Conservation (phyloP, 805 yeast genomes). For the Teunomyces aglyptinius region DNA sequence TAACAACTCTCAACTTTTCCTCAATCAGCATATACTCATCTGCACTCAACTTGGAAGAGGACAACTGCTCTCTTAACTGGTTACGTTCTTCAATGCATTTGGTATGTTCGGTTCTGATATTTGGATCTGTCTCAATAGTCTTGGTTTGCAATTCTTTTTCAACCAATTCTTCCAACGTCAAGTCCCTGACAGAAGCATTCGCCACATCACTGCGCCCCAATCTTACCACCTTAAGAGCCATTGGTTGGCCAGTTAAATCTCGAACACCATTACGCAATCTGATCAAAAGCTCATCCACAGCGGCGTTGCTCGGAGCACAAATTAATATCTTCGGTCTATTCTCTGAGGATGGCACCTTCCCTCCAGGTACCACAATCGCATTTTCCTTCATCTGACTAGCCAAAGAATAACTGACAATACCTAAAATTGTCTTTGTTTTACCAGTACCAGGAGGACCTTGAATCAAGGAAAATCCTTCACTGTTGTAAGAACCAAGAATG, state of each 20-base stretch:
- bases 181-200: slow-evolving; percentile 74
- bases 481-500: slow-evolving; percentile 64
- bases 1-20: slow-evolving; percentile 52
- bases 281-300: slow-evolving; percentile 90
- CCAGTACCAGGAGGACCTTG: slow-evolving; percentile 99
- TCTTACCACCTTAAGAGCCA: slow-evolving; percentile 72
- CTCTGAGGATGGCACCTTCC: slow-evolving; percentile 10
- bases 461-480: slow-evolving; percentile 80
- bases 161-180: slow-evolving; percentile 83
- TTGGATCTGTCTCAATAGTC: slow-evolving; percentile 41
- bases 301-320: slow-evolving; percentile 99
- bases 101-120: slow-evolving; percentile 49
- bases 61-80: slow-evolving; percentile 42
- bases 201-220: slow-evolving; percentile 89
- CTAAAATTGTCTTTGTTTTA: slow-evolving; percentile 93
- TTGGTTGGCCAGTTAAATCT: slow-evolving; percentile 50
- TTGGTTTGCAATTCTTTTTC: slow-evolving; percentile 54
- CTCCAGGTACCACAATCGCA: slow-evolving; percentile 22
- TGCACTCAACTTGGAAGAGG: slow-evolving; percentile 30
- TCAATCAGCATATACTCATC: slow-evolving; percentile 49
- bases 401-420: slow-evolving; percentile 78
- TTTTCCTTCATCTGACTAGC: slow-evolving; percentile 29
- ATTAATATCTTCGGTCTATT: slow-evolving; percentile 59
- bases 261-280: slow-evolving; percentile 74
- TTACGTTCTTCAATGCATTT: slow-evolving; percentile 59